Conservation (phyloP, 768 basidiomycete genomes). For the Obba rivulosa region DNA sequence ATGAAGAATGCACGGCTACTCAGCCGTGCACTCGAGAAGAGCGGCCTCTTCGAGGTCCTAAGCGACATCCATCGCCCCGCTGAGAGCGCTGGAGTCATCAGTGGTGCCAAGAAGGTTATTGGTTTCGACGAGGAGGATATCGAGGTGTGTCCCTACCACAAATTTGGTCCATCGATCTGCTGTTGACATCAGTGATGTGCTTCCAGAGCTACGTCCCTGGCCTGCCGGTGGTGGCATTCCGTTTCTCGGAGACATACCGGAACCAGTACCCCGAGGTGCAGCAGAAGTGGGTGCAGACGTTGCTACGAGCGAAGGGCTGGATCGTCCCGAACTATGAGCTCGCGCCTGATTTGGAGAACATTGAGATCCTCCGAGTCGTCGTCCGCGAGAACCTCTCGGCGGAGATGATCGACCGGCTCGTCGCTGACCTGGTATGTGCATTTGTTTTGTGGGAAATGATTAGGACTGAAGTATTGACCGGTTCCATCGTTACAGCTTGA, state of each 20-base stretch:
- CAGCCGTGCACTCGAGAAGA: constrained; percentile 55
- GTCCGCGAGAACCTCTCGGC: constrained; percentile 52
- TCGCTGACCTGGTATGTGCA: constrained; percentile 59
- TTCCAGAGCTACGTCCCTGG: constrained; percentile 41
- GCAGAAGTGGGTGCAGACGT: constrained; percentile 52
- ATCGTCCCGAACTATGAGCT: constrained; percentile 61
- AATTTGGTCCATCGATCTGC: neutral
- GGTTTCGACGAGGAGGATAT: constrained; percentile 46
- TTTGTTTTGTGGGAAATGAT: neutral
- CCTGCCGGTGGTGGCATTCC: constrained; percentile 49
- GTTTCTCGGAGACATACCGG: constrained; percentile 51
- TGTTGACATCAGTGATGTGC: constrained; percentile 6
- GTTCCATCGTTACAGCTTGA: constrained; percentile 51
- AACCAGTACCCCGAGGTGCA: constrained; percentile 48
- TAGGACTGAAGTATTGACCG: too few relatives aligned
- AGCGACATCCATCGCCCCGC: constrained; percentile 50
- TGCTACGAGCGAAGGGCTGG: constrained; percentile 45
- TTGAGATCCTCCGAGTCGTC: constrained; percentile 60
- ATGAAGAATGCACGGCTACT: constrained; percentile 61
- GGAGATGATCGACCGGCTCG: constrained; percentile 44
- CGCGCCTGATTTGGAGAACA: constrained; percentile 42
- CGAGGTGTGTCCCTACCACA: constrained; percentile 38
- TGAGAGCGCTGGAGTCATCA: constrained; percentile 11
- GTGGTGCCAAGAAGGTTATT: constrained; percentile 26
- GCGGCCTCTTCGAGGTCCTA: constrained; percentile 45